These are phyloP conservation scores for Termitomyces sp. DNA, from an alignment of 768 basidiomycete genomes.

Conservation along the genomic window DNA sequence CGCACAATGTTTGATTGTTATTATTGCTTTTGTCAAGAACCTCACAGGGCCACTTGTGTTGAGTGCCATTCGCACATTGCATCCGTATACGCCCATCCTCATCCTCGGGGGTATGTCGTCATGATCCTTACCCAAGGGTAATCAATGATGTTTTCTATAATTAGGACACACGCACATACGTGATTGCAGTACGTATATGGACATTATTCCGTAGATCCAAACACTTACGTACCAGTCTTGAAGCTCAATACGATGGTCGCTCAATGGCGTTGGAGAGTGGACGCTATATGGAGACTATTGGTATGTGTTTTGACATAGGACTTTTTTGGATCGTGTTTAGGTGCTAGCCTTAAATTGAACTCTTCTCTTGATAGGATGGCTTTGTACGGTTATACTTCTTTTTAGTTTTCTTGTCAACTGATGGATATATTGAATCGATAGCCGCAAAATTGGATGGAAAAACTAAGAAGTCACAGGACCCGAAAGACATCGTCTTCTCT, in stretches of 20 bases:
- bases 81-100: constrained; percentile 71
- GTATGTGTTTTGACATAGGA: constrained; percentile 28
- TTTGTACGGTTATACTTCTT: constrained; percentile 40
- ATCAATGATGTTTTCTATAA: background rate
- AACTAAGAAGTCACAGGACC: background rate
- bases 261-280: constrained; percentile 81
- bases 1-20: background rate
- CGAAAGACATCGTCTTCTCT: constrained; percentile 50
- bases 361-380: constrained; percentile 38
- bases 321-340: background rate
- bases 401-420: background rate
- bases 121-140: background rate
- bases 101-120: constrained; percentile 62
- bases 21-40: background rate
- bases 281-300: constrained; percentile 90
- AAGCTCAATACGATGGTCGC: constrained; percentile 64
- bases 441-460: constrained; percentile 37
- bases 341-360: background rate
- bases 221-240: background rate
- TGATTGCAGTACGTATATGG: constrained; percentile 53
- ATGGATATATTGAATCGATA: constrained; percentile 12
- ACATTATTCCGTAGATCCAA: background rate
- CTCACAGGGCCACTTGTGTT: constrained; percentile 63
- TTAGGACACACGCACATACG: constrained; percentile 72
- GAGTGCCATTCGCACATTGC: constrained; percentile 65